Evolutionary conservation across 108 stramenopile species (phyloP), one percentile per base, ranked within the genome.

Genomic region (Mediolabrus comicus): DNA sequence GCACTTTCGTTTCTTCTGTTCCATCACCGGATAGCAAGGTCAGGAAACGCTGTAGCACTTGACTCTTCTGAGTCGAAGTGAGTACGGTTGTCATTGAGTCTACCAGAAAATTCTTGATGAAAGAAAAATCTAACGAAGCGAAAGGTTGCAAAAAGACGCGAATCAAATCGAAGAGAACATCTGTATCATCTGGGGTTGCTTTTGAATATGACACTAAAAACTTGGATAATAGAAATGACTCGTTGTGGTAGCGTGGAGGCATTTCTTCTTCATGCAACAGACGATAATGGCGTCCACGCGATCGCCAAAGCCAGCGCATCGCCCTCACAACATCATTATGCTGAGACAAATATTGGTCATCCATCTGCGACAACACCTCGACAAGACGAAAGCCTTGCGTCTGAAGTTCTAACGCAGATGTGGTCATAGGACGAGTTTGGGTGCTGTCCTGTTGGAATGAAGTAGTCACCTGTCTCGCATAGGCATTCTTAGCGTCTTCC

Each of bases 161-260:
- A 22, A 92, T 79, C 65, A 96, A 64, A 62, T 96, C 95, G 74
- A 96, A 96, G 25, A 96, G 75, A 7, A 92, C 78, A 70, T 93
- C 92, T 5, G 91, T 80, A 64, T 94, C 91, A 16, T 61, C 33
- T 19, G 89, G 86, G 46, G 68, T 67, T 26, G 66, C 49, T 60
- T 81, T 71, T 2, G 92, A 83, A 72, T 92, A 92, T 10, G 76
- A 59, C 5, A 95, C 77, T 36, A 95, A 77, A 59, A 92, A 86
- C n/a, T 72, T 72, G 0, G 87, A 89, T 39, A 95, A 62, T 22
- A 77, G 34, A 16, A 62, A 65, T n/a, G 89, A 89, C 62, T 95
- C 94, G n/a, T 61, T 56, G 38, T 87, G 87, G 67, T 82, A 95
- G 22, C 91, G 64, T 24, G 86, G 89, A 13, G 85, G 85, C 17